phyloP scores from a whole-genome alignment of 768 basidiomycete species.

The Psilocybe sp. region DNA sequence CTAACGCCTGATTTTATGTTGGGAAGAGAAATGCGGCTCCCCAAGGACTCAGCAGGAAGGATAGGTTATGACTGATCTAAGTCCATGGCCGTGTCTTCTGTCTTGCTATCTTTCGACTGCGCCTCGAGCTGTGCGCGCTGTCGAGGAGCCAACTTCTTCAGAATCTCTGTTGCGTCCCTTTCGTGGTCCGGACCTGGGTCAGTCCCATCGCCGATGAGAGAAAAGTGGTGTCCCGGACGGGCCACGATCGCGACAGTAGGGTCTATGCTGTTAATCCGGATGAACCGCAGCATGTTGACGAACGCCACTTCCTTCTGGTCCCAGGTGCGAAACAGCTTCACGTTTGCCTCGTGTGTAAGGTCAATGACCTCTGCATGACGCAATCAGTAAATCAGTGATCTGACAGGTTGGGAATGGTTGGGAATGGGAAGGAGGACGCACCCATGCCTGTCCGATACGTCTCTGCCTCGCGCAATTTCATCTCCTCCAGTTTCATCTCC shows the following conservation, averaged over 20 bases:
- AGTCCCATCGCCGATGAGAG: constrained; percentile 19
- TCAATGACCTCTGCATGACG: constrained; percentile 65
- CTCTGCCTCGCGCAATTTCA: constrained; percentile 66
- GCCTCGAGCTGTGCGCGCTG: too few relatives aligned
- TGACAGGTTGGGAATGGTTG: constrained; percentile 2
- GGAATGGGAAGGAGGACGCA: constrained; percentile 30
- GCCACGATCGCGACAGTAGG: constrained; percentile 49
- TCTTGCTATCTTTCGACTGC: too few relatives aligned
- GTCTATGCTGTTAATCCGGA: constrained; percentile 65
- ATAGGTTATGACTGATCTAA: too few relatives aligned
- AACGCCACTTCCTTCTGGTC: constrained; percentile 74
- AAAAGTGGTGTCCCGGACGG: constrained; percentile 55
- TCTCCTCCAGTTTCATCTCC: constrained; percentile 67
- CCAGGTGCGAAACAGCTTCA: constrained; percentile 73
- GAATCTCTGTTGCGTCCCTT: constrained; percentile 12
- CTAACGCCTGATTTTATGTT: too few relatives aligned
- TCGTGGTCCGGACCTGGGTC: constrained; percentile 10
- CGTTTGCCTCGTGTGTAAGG: constrained; percentile 68
- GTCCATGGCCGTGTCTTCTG: too few relatives aligned
- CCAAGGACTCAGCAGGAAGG: too few relatives aligned
- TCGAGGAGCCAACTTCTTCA: not conserved
- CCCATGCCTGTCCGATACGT: constrained; percentile 81
- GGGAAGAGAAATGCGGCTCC: too few relatives aligned
- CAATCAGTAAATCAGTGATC: not conserved
- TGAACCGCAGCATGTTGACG: constrained; percentile 68